Evolutionary conservation across 169 alveolate genomes (phyloP).

Genomic region (Besnoitia besnoiti): DNA sequence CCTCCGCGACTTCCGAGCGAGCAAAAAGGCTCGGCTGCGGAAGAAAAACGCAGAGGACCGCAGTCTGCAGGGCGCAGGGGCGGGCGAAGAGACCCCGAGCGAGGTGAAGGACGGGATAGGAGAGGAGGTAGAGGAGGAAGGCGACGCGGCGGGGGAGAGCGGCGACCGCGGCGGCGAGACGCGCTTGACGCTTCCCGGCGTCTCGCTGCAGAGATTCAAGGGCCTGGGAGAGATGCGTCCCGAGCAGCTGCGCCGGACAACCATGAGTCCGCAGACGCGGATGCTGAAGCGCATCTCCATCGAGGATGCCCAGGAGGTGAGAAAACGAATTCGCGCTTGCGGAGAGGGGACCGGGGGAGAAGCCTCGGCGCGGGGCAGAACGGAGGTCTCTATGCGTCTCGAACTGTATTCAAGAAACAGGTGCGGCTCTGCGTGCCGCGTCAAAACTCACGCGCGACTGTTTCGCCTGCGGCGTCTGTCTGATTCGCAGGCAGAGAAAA

Average conservation of each 20-base stretch:
- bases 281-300: constrained; percentile 79
- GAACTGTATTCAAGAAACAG: too few relatives aligned
- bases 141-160: neutral
- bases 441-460: too few relatives aligned
- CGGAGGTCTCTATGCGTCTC: too few relatives aligned
- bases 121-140: neutral
- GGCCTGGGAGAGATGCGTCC: constrained; percentile 90
- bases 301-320: constrained; percentile 74
- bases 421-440: too few relatives aligned
- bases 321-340: neutral
- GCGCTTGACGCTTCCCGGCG: neutral
- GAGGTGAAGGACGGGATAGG: neutral
- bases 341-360: neutral
- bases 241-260: constrained; percentile 83
- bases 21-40: neutral
- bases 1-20: neutral
- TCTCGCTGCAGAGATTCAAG: constrained; percentile 77
- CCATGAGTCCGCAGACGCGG: constrained; percentile 83
- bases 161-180: neutral
- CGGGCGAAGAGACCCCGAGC: neutral
- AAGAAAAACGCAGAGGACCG: neutral
- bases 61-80: neutral
- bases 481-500: constrained; percentile 5
- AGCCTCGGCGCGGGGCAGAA: neutral
- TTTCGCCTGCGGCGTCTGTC: too few relatives aligned